Evolutionary conservation across 345 rosid species (phyloP), one percentile per base, ranked within the genome.

Genomic region (Moricandia arvensis): DNA sequence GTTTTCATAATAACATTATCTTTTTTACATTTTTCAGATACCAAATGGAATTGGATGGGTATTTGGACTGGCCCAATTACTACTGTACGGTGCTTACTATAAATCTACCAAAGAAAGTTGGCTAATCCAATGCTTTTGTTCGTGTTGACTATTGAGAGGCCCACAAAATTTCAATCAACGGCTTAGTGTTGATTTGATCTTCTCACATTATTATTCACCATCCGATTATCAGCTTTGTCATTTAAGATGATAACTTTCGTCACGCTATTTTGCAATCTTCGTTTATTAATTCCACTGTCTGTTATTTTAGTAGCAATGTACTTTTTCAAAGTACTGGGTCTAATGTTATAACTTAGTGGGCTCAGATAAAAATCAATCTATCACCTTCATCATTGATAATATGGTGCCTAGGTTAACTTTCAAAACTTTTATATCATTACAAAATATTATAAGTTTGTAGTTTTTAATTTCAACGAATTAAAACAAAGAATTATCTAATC

Each of bases 1-100:
- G 8, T 47, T 71, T 68, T 16, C 21, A 41, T 24, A 21, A 69
- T 10, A 51, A 16, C 63, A 7, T 59, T 26, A 2, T 12, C 4
- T 4, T 47, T 47, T 37, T 45, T 49, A 13, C 12, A 0, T 21
- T 4, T 10, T 33, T 59, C 37, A 93, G 97, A 67, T 79, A 64
- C 90, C 98, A 7, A 93, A 94, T 80, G 98, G 96, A 33, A 49
- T 89, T 7, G 98, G 97, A 1, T 53, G 89, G 8, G 8, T 87
- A 21, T 80, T 87, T 35, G 80, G 86, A 13, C 5, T 85, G 66
- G 88, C 85, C 66, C 98, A 94, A 58, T 66, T 94, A 26, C 16
- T 80, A 13, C 58, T 94, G 4, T 91, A 94, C 6, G 96, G 84
- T 7, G 37, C 75, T 5, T 94, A 80, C 78, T 89, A 87, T 79